Conservation (phyloP, 441 rosid species). For the Corymbia calophylla region DNA sequence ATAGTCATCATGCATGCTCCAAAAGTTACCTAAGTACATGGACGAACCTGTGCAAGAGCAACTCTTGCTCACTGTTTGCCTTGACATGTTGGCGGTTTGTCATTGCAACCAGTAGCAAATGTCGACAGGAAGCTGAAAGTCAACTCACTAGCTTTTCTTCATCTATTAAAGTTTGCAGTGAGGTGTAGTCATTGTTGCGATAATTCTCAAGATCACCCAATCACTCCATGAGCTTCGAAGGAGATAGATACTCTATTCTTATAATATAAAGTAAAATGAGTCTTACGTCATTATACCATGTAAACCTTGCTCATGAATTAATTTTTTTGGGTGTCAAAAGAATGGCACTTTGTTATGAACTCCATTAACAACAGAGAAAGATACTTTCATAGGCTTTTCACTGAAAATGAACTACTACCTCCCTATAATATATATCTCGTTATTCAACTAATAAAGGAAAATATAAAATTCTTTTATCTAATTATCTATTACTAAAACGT, state of each 20-base stretch:
- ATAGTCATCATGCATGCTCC: too few species aligned
- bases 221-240: accelerated
- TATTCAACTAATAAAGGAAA: background rate
- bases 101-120: background rate
- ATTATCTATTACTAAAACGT: too few species aligned
- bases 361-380: background rate
- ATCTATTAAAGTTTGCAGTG: background rate
- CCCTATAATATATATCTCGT: accelerated
- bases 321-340: background rate
- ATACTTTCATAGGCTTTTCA: background rate
- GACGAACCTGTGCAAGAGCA: background rate
- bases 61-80: accelerated
- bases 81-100: background rate
- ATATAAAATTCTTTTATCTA: accelerated
- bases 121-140: background rate
- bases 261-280: background rate
- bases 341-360: background rate
- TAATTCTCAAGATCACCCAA: background rate
- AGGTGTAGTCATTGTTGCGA: accelerated
- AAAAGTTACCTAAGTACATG: background rate
- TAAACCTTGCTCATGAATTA: background rate
- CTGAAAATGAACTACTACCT: background rate
- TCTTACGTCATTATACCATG: background rate
- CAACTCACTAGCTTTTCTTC: background rate
- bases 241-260: accelerated